Base-by-base conservation (phyloP, 176 grass and related monocot species). In the Dendrocalamus sinicus region DNA sequence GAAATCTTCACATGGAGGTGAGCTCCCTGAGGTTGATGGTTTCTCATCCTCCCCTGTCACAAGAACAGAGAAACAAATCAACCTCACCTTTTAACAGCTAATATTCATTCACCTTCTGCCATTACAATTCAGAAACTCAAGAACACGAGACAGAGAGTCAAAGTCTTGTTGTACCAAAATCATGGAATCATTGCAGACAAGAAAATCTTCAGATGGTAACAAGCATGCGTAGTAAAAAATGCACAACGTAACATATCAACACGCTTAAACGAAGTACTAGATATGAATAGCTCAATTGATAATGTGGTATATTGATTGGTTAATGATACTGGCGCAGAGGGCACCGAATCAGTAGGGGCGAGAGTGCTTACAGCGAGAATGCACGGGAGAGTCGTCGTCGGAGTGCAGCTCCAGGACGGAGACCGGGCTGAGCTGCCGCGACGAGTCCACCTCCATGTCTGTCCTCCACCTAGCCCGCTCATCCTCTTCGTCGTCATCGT, bases 391-490 rank as follows among this genome's bases (percentile, higher is more conserved):
- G 1, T 79, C 93, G 30, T 88, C 86, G 76, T 91, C 88, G 16
- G 87, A 94, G 45, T 67, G 94, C 59, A 89, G 79, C n/a, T 96
- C 97, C 43, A 99, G 89, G 32, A 99, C 94, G 30, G 97, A 99
- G 44, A 99, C 83, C 62, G 97, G 94, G 85, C 97, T 99, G 39
- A 90, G 96, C 86, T 98, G 96, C 74, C 88, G 77, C 37, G 90
- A 92, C 32, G 77, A 72, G 80, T 82, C 85, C 28, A 87, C 50
- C 75, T 81, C 91, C 88, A 89, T 90, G 40, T 60, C 67, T 5
- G 26, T 61, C 88, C 86, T 83, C 90, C 89, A 71, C 67, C 80
- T 59, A 63, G 76, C 44, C n/a, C 30, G 68, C 43, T 51, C 72
- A 5, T 82, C 80, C 2, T 50, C 81, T 7, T 14, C 81, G 4